Conservation (phyloP, 1,284 basidiomycete species). For the Malassezia cuniculi region DNA sequence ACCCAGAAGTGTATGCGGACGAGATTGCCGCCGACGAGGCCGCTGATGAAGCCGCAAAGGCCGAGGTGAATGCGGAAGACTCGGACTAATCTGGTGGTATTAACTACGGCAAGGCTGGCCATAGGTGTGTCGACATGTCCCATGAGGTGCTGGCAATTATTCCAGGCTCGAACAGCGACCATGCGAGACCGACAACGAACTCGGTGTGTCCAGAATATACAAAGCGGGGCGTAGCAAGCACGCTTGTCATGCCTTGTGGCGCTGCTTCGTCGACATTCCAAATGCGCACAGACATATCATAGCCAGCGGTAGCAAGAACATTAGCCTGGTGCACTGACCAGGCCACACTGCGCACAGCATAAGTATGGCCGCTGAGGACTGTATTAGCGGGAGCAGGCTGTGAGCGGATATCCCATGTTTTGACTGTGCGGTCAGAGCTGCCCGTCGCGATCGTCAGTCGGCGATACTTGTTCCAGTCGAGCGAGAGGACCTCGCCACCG, state of each 20-base stretch:
- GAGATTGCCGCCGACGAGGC: slow-evolving; percentile 46
- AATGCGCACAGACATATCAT: slow-evolving; percentile 91
- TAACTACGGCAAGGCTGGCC: slow-evolving; percentile 19
- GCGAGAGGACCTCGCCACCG: slow-evolving; percentile 50
- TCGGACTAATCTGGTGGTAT: neutral
- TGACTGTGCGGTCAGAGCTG: slow-evolving; percentile 65
- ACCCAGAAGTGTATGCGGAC: slow-evolving; percentile 88
- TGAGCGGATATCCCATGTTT: slow-evolving; percentile 60
- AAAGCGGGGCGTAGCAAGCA: slow-evolving; percentile 47
- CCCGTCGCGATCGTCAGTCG: slow-evolving; percentile 64
- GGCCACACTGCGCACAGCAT: slow-evolving; percentile 49
- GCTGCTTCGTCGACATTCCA: slow-evolving; percentile 47
- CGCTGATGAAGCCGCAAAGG: slow-evolving; percentile 31
- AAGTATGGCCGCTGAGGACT: slow-evolving; percentile 46
- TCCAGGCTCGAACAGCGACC: slow-evolving; percentile 69
- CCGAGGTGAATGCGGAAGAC: slow-evolving; percentile 16
- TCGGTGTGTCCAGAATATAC: slow-evolving; percentile 81
- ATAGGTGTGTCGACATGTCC: slow-evolving; percentile 73
- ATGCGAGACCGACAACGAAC: slow-evolving; percentile 80
- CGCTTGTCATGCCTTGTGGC: slow-evolving; percentile 5
- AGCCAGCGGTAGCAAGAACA: slow-evolving; percentile 68
- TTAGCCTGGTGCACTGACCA: slow-evolving; percentile 55
- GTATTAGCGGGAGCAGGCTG: slow-evolving; percentile 9
- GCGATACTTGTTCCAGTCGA: slow-evolving; percentile 88
- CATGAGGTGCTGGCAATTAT: slow-evolving; percentile 74